Percentiles rank a stretch among this genome's conserved stretches.
phyloP scores from a whole-genome alignment of 306 rosid species.

The Crataegus laevigata region DNA sequence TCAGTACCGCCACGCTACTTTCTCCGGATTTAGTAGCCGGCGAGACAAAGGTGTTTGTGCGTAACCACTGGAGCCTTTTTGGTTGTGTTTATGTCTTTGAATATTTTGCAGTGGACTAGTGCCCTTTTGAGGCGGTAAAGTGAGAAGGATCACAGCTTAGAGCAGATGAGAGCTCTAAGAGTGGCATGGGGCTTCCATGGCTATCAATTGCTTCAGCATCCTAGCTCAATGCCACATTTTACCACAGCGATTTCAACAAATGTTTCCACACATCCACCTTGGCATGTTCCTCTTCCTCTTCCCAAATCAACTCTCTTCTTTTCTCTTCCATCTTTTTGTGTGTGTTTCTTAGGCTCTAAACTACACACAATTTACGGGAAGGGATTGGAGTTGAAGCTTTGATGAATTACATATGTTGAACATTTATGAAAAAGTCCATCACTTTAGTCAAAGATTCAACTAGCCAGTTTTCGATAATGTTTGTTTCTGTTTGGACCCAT shows the following conservation, averaged over 20 bases:
- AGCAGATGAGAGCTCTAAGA: slow-evolving; percentile 37
- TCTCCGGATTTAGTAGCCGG: slow-evolving; percentile 2
- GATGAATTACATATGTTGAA: no score
- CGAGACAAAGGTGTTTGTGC: slow-evolving; percentile 29
- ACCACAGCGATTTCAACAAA: slow-evolving; percentile 27
- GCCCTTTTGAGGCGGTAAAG: slow-evolving; percentile 43
- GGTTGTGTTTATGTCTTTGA: slow-evolving; percentile 18
- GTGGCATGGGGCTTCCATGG: slow-evolving; percentile 39
- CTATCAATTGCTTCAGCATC: slow-evolving; percentile 51
- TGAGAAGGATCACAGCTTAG: slow-evolving; percentile 22
- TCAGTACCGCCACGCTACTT: slow-evolving; percentile 10
- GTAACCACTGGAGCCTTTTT: background rate
- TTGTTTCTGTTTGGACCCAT: no score
- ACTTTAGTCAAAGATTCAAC: no score
- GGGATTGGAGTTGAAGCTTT: background rate
- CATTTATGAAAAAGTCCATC: no score
- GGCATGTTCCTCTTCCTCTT: slow-evolving; percentile 22
- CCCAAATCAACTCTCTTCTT: background rate
- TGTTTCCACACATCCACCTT: slow-evolving; percentile 34
- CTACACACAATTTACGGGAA: background rate
- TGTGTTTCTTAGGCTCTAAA: background rate
- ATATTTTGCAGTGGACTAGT: slow-evolving; percentile 30
- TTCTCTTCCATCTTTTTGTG: background rate
- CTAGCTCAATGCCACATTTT: slow-evolving; percentile 52
- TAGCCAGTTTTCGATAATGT: no score